Base-by-base conservation (phyloP, 306 rosid species). In the Castanopsis chinensis region DNA sequence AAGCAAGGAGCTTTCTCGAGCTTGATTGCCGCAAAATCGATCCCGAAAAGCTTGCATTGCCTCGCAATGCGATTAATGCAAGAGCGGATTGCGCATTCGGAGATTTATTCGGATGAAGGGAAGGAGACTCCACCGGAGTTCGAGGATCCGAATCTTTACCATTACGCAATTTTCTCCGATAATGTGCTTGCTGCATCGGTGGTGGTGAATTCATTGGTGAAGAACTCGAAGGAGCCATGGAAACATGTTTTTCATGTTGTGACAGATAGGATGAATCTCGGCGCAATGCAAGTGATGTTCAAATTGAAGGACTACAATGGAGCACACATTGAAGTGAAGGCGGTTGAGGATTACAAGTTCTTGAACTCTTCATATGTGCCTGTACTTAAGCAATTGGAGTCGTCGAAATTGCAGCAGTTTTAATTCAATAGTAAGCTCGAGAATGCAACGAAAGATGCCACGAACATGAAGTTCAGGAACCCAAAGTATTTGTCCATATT, bases 1-100 rank as follows among this genome's bases (percentile, higher is more conserved):
- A 94, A 92, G 90, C 97, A 94, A 79, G 97, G 98, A 8, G 97
- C 98, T 79, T 94, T 94, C 88, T 92, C 96, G 0, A 94, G 96
- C 76, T 84, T 92, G 83, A 92, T 94, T 37, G 98, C 98, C 0
- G 98, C 98, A 2, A 94, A 94, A 85, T 90, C 97, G 0, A 92
- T 92, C 71, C 97, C 97, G 2, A 92, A 90, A 81, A 88, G 92
- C 80, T 52, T 92, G 87, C 93, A 94, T 80, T 94, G 93, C 77
- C 83, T 92, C 2, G 81, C 97, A 1, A 92, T 89, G 93, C 84
- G 92, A 57, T 73, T 94, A 79, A 89, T 87, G 92, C 95, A 92
- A 74, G 95, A 92, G 83, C 81, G 92, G 51, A 90, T 92, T 6
- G 91, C 93, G 9, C 87, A 89, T 83, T 91, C 95, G 0, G 88